A percentile compares a stretch with the other conserved stretches of the same genome.
Conservation (phyloP, 192 early-diverging fungal species). For the Umbelopsis sp. region DNA sequence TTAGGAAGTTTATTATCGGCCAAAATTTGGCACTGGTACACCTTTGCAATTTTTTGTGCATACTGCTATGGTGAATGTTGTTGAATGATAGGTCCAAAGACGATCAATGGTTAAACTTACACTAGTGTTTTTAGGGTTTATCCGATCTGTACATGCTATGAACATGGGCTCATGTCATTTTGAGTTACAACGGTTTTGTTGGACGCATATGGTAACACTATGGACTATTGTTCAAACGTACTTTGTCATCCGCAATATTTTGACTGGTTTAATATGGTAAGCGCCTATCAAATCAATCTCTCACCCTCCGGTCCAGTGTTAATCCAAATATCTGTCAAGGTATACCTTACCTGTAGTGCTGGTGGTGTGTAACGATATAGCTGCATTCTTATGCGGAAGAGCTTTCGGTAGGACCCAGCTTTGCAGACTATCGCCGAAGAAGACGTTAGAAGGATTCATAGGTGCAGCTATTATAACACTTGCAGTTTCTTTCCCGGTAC, state of each 20-base stretch:
- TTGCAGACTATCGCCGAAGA: conserved; percentile 19
- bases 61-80: background rate
- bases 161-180: background rate
- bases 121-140: background rate
- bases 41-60: background rate
- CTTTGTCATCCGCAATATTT: conserved; percentile 4
- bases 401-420: conserved; percentile 16
- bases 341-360: conserved; percentile 24
- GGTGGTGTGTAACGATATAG: conserved; percentile 25
- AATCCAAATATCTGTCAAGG: conserved; percentile 5
- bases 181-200: conserved; percentile 11
- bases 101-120: background rate
- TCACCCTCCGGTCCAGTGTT: too few relatives aligned
- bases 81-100: background rate
- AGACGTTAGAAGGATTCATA: conserved; percentile 31
- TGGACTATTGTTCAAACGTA: background rate
- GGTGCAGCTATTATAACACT: conserved; percentile 20
- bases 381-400: conserved; percentile 25
- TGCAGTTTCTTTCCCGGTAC: background rate
- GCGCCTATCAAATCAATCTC: too few relatives aligned
- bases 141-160: background rate
- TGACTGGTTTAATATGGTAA: conserved; percentile 18
- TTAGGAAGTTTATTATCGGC: background rate
- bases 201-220: conserved; percentile 11
- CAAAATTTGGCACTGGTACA: background rate